Evolutionary conservation across 2,329 filamentous ascomycete species (phyloP).

Genomic region (Lomentospora prolificans): DNA sequence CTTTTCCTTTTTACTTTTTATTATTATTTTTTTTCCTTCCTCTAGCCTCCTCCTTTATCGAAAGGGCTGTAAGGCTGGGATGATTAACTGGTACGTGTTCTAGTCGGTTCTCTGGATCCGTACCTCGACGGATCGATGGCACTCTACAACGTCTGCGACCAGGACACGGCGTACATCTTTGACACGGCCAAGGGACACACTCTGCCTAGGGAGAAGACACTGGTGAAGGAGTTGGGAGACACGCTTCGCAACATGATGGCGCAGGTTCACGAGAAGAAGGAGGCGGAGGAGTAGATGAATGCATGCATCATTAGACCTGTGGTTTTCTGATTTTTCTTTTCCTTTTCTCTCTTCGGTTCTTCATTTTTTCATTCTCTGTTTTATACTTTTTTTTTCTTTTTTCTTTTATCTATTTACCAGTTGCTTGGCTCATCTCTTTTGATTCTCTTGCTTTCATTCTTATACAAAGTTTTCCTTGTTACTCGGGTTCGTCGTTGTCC

Average conservation of each 20-base stretch:
- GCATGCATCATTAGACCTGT: neutral
- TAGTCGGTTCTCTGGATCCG: slow-evolving; percentile 45
- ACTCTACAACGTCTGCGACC: slow-evolving; percentile 51
- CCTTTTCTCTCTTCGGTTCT: neutral
- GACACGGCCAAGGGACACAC: slow-evolving; percentile 58
- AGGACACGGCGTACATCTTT: slow-evolving; percentile 49
- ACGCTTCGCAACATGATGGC: slow-evolving; percentile 25
- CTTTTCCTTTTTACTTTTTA: neutral
- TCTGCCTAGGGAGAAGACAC: slow-evolving; percentile 41
- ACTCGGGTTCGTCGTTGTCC: neutral
- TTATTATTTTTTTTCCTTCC: neutral
- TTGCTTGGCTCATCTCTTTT: neutral
- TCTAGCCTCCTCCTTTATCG: neutral
- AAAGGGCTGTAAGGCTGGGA: neutral
- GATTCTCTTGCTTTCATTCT: neutral
- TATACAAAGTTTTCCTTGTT: neutral
- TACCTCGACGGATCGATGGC: slow-evolving; percentile 52
- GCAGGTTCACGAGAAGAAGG: slow-evolving; percentile 9
- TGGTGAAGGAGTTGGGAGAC: slow-evolving; percentile 35
- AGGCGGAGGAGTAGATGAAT: slow-evolving; percentile 1
- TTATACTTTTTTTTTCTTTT: neutral
- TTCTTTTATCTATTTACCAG: no score
- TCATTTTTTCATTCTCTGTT: neutral
- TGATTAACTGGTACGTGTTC: neutral
- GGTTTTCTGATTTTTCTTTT: neutral